phyloP scores from a whole-genome alignment of 1,139 yeast species.

The Martiniozyma asiatica region DNA sequence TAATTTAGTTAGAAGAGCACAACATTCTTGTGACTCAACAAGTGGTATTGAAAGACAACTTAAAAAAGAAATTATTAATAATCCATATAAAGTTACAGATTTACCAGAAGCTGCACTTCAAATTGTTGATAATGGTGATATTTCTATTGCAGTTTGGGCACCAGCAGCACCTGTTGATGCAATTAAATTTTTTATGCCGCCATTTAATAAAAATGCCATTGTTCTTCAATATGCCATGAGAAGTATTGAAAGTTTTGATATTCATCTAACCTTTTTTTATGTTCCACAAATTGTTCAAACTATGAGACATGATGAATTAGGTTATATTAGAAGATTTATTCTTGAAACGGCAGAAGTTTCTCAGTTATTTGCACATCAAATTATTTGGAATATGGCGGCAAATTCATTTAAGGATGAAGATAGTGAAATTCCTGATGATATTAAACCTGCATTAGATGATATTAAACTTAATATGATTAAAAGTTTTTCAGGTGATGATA shows the following conservation, averaged over 20 bases:
- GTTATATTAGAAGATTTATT: slow-evolving; percentile 81
- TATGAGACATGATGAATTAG: slow-evolving; percentile 67
- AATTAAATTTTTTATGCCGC: slow-evolving; percentile 73
- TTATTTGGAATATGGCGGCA: slow-evolving; percentile 96
- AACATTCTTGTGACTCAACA: slow-evolving; percentile 11
- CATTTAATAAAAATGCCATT: slow-evolving; percentile 53
- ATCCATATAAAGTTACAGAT: slow-evolving; percentile 52
- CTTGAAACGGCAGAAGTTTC: slow-evolving; percentile 87
- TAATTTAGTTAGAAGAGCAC: slow-evolving; percentile 52
- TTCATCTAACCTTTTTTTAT: slow-evolving; percentile 82
- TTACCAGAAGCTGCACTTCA: slow-evolving; percentile 57
- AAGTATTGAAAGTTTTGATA: slow-evolving; percentile 80
- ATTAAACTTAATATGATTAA: slow-evolving; percentile 58
- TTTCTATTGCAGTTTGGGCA: slow-evolving; percentile 58
- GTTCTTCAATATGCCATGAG: slow-evolving; percentile 83
- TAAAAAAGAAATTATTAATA: slow-evolving; percentile 16
- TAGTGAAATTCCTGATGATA: slow-evolving; percentile 60
- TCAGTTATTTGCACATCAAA: slow-evolving; percentile 91
- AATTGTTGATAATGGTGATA: slow-evolving; percentile 31
- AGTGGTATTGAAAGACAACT: slow-evolving; percentile 10
- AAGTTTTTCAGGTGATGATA: slow-evolving; percentile 49
- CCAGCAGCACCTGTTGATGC: slow-evolving; percentile 78
- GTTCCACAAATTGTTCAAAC: slow-evolving; percentile 97
- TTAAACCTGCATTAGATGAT: slow-evolving; percentile 74
- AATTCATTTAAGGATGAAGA: slow-evolving; percentile 88